These are phyloP conservation scores for Secale cereale DNA, from an alignment of 176 grass and related monocot genomes.

Conservation along the genomic window DNA sequence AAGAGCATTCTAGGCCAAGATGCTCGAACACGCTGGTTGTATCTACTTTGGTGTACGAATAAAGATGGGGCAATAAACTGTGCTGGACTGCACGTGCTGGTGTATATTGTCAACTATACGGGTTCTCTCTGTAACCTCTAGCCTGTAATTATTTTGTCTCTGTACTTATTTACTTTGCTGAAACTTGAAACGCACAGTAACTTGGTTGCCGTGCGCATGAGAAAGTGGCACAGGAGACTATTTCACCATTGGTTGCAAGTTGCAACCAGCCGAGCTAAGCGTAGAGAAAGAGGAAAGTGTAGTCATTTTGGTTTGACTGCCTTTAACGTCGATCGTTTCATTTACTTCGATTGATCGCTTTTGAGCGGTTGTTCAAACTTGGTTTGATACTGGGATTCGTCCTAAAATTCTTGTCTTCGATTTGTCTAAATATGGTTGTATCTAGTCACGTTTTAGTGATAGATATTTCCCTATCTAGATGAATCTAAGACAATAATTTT, in stretches of 20 bases:
- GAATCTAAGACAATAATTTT: no score
- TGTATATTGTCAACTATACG: neutral
- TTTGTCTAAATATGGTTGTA: no score
- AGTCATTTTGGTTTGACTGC: neutral
- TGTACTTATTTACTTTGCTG: neutral
- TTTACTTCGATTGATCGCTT: neutral
- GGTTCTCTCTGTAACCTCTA: neutral
- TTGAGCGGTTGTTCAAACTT: neutral
- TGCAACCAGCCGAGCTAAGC: neutral
- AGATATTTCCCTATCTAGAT: no score
- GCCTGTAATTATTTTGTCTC: neutral
- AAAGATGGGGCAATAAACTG: slow-evolving; percentile 39
- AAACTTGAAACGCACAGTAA: neutral
- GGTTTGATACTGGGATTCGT: neutral
- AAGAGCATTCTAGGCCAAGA: slow-evolving; percentile 28
- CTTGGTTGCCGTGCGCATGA: neutral
- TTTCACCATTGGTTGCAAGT: neutral
- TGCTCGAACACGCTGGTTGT: slow-evolving; percentile 45
- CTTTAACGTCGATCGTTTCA: neutral
- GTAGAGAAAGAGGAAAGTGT: neutral
- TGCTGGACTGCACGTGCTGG: neutral
- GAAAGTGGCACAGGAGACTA: neutral
- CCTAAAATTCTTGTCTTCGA: no score
- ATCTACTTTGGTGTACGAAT: slow-evolving; percentile 56
- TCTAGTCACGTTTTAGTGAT: no score